A percentile compares a stretch with the other conserved stretches of the same genome.
Conservation (phyloP, 2,329 filamentous ascomycete species). For the Neoscytalidium dimidiatum region DNA sequence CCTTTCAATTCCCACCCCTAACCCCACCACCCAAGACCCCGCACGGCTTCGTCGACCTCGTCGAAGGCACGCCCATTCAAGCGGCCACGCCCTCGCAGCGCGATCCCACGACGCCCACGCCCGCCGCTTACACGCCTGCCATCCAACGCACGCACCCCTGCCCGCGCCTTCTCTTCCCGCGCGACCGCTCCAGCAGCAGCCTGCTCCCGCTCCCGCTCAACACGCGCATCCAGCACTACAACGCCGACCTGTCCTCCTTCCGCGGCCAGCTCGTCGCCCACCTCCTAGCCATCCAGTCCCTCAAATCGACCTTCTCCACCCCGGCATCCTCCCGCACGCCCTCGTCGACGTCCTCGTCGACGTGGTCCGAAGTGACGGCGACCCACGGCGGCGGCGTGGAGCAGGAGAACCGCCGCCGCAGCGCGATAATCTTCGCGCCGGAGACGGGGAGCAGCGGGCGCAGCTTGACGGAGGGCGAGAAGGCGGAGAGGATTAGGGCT, state of each 20-base stretch:
- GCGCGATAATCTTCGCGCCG: neutral
- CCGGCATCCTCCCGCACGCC: conserved; percentile 1
- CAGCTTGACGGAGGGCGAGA: conserved; percentile 10
- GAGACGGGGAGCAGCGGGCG: neutral
- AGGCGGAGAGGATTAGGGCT: neutral
- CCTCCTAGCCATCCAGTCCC: conserved; percentile 28
- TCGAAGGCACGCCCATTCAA: conserved; percentile 15
- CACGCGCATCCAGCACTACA: conserved; percentile 24
- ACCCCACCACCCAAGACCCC: conserved; percentile 1
- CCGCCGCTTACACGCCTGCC: neutral
- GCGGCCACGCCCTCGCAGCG: neutral
- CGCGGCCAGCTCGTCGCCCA: conserved; percentile 31
- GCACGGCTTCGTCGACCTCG: conserved; percentile 10
- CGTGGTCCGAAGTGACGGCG: conserved; percentile 1
- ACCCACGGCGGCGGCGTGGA: neutral
- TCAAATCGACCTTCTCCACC: conserved; percentile 24
- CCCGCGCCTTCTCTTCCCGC: conserved; percentile 7
- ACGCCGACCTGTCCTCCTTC: conserved; percentile 31
- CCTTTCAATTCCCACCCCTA: neutral
- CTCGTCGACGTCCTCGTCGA: neutral
- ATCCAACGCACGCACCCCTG: conserved; percentile 1
- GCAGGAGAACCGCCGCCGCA: neutral
- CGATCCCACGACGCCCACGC: neutral
- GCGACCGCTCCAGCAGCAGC: conserved; percentile 18
- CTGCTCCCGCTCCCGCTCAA: conserved; percentile 10